A percentile compares a stretch with the other conserved stretches of the same genome.
These are phyloP conservation scores for Moesziomyces sp. DNA, from an alignment of 1,284 basidiomycete species.

Conservation along the genomic window DNA sequence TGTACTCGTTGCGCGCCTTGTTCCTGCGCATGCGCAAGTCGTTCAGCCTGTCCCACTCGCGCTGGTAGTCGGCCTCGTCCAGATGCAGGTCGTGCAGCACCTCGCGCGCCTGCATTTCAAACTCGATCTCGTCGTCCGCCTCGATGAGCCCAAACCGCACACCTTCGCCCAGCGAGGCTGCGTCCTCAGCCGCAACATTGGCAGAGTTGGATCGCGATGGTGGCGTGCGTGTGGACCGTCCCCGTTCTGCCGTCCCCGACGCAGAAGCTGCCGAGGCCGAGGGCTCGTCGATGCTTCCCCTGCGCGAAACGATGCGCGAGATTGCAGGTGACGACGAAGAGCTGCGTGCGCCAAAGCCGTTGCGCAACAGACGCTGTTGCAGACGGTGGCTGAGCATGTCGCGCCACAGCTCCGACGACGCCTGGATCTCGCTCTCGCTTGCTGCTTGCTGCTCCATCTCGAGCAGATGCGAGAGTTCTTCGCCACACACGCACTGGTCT, in stretches of 20 bases:
- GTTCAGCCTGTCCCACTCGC: slow-evolving; percentile 40
- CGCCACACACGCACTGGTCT: slow-evolving; percentile 52
- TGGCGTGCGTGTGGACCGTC: slow-evolving; percentile 1
- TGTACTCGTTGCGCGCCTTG: slow-evolving; percentile 48
- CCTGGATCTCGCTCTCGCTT: slow-evolving; percentile 35
- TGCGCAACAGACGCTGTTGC: slow-evolving; percentile 27
- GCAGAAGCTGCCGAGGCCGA: slow-evolving; percentile 1
- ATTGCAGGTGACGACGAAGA: slow-evolving; percentile 16
- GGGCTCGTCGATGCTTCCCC: slow-evolving; percentile 20
- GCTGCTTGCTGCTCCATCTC: slow-evolving; percentile 44
- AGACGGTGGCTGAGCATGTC: slow-evolving; percentile 43
- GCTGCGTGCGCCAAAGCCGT: slow-evolving; percentile 8
- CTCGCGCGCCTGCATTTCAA: slow-evolving; percentile 48
- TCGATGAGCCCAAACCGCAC: slow-evolving; percentile 37
- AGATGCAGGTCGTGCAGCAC: slow-evolving; percentile 36
- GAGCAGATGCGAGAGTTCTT: slow-evolving; percentile 38
- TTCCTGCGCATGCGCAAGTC: slow-evolving; percentile 29
- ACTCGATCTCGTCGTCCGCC: slow-evolving; percentile 46
- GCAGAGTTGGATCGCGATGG: slow-evolving; percentile 4
- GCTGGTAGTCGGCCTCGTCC: slow-evolving; percentile 25
- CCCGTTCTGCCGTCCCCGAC: slow-evolving; percentile 10
- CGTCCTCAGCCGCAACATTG: not conserved
- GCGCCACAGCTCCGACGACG: slow-evolving; percentile 39
- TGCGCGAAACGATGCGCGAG: slow-evolving; percentile 20
- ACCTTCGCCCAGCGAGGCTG: slow-evolving; percentile 10